phyloP scores from a whole-genome alignment of 108 stramenopile genomes.

The Parietichytrium sp. region DNA sequence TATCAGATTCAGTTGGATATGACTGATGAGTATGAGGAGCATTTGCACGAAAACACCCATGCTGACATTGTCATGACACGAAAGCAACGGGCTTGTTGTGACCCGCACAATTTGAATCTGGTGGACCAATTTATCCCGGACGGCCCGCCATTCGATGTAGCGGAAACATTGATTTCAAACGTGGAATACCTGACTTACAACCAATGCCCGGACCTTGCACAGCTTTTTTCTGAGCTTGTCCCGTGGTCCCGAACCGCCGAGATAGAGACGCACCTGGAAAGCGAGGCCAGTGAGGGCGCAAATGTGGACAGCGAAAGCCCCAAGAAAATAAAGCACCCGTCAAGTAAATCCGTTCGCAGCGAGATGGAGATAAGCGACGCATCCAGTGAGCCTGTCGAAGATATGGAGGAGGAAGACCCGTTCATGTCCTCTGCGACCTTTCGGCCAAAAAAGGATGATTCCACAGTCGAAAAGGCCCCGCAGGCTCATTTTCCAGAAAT shows the following conservation, averaged over 20 bases:
- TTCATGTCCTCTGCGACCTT: background rate
- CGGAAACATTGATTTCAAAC: background rate
- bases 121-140: background rate
- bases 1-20: constrained; percentile 21
- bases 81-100: background rate
- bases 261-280: background rate
- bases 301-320: no score
- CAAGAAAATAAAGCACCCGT: no score
- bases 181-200: background rate
- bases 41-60: background rate
- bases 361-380: no score
- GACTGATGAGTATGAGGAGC: constrained; percentile 28
- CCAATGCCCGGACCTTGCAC: background rate
- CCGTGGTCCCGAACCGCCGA: background rate
- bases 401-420: background rate
- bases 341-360: no score
- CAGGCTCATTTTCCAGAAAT: no score
- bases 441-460: no score
- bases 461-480: no score
- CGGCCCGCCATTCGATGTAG: background rate
- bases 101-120: background rate
- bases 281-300: background rate
- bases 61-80: background rate
- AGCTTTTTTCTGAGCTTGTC: background rate
- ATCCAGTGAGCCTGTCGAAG: background rate